These are phyloP conservation scores for Pholiota adiposa DNA, from an alignment of 1,284 basidiomycete species.

Conservation along the genomic window DNA sequence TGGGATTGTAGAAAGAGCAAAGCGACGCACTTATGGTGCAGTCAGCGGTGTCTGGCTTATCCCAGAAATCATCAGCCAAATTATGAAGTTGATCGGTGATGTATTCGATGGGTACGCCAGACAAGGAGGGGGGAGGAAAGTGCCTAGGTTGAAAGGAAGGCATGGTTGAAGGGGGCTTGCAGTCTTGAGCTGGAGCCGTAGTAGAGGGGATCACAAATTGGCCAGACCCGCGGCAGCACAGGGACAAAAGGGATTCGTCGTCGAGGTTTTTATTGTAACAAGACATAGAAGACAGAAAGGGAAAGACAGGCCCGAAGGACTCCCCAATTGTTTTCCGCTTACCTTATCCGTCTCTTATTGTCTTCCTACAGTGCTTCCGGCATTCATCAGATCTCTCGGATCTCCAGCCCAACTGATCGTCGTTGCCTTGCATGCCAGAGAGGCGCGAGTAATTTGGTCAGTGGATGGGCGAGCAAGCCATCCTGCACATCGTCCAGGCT, in stretches of 20 bases:
- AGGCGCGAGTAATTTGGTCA: no score
- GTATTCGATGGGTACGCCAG: conserved; percentile 69
- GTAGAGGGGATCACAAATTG: conserved; percentile 32
- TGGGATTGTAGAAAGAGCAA: background rate
- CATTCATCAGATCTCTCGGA: background rate
- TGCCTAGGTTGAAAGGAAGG: conserved; percentile 54
- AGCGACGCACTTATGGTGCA: conserved; percentile 67
- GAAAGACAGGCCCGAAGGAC: conserved; percentile 37
- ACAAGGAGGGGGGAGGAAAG: conserved; percentile 66
- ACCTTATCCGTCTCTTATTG: conserved; percentile 42
- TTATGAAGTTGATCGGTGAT: conserved; percentile 69
- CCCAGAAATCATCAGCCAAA: conserved; percentile 71
- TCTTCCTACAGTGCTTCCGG: conserved; percentile 28
- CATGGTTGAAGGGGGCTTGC: conserved; percentile 30
- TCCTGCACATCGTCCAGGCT: background rate
- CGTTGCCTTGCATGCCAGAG: background rate
- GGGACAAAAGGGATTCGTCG: conserved; percentile 27
- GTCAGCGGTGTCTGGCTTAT: conserved; percentile 71
- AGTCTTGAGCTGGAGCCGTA: conserved; percentile 31
- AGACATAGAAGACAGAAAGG: conserved; percentile 36
- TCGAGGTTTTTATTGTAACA: conserved; percentile 33
- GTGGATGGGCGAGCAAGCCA: background rate
- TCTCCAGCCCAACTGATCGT: background rate
- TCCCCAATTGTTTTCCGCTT: conserved; percentile 40
- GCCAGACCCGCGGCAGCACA: conserved; percentile 47